A percentile compares a stretch with the other conserved stretches of the same genome.
Conservation (phyloP, 805 yeast species). For the Lachancea dasiensis region DNA sequence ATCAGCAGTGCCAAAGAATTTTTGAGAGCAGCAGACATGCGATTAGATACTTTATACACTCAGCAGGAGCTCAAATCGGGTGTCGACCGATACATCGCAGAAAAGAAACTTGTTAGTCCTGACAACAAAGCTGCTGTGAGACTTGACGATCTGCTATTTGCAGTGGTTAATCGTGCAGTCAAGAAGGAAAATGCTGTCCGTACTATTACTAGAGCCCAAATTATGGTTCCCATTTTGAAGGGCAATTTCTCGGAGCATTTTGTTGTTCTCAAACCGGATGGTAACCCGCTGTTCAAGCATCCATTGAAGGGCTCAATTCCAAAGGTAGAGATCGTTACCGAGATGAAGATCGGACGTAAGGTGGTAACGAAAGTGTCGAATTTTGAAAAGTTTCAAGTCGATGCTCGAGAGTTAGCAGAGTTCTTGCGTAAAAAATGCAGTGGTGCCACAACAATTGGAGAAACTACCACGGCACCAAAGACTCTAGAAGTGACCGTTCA, state of each 20-base stretch:
- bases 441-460: constrained; percentile 76
- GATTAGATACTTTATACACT: constrained; percentile 40
- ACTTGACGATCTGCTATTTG: constrained; percentile 49
- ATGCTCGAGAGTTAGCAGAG: constrained; percentile 58
- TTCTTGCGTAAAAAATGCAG: constrained; percentile 76
- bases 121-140: constrained; percentile 48
- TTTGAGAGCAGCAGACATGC: constrained; percentile 38
- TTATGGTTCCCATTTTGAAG: constrained; percentile 38
- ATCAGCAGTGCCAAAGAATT: constrained; percentile 43
- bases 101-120: constrained; percentile 44
- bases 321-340: constrained; percentile 57
- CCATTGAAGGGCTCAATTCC: constrained; percentile 66
- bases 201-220: constrained; percentile 38
- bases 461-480: constrained; percentile 45
- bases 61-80: constrained; percentile 48
- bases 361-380: constrained; percentile 67
- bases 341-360: constrained; percentile 76
- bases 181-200: constrained; percentile 33
- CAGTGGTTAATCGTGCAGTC: constrained; percentile 25
- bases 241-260: constrained; percentile 46
- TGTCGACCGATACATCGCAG: constrained; percentile 50
- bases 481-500: constrained; percentile 74
- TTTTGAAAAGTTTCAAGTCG: constrained; percentile 61
- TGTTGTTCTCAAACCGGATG: constrained; percentile 36
- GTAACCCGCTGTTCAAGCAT: constrained; percentile 38